phyloP scores from a whole-genome alignment of 176 grass and related monocot species.

The Avena atlantica region DNA sequence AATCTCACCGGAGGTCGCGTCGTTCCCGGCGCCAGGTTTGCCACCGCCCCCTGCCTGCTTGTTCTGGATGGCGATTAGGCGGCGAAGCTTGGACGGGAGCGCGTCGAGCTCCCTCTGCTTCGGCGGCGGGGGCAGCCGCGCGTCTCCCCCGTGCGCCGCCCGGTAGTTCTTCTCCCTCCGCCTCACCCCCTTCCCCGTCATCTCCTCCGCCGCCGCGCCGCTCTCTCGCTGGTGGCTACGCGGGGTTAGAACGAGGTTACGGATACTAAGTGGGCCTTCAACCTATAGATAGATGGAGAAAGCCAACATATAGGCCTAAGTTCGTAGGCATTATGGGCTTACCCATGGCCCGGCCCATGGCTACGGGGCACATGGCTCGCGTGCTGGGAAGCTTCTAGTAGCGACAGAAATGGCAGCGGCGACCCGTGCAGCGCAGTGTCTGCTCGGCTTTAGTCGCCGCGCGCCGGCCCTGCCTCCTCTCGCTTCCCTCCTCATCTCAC shows the following conservation, averaged over 20 bases:
- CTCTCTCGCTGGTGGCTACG: background rate
- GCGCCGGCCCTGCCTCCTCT: slow-evolving; percentile 4
- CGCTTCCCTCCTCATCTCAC: background rate
- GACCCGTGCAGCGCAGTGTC: slow-evolving; percentile 24
- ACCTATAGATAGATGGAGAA: too few relatives aligned
- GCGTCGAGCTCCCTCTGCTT: slow-evolving; percentile 81
- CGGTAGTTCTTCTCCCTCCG: slow-evolving; percentile 93
- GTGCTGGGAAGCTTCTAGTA: background rate
- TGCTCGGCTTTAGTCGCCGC: slow-evolving; percentile 27
- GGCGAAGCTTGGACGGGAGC: slow-evolving; percentile 83
- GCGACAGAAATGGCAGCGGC: slow-evolving; percentile 19
- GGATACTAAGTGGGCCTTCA: background rate
- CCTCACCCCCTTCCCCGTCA: slow-evolving; percentile 76
- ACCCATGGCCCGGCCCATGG: background rate
- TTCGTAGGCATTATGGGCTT: background rate
- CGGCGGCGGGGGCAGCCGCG: slow-evolving; percentile 72
- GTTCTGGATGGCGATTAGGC: slow-evolving; percentile 78
- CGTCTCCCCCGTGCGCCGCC: slow-evolving; percentile 61
- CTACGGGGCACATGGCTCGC: background rate
- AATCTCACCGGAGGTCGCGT: slow-evolving; percentile 26
- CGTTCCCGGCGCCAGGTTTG: background rate
- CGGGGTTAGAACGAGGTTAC: background rate
- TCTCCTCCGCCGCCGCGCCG: slow-evolving; percentile 43
- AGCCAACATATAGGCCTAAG: too few relatives aligned
- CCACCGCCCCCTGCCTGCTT: slow-evolving; percentile 19